phyloP scores from a whole-genome alignment of 805 yeast genomes.

The Starmerella apicola region DNA sequence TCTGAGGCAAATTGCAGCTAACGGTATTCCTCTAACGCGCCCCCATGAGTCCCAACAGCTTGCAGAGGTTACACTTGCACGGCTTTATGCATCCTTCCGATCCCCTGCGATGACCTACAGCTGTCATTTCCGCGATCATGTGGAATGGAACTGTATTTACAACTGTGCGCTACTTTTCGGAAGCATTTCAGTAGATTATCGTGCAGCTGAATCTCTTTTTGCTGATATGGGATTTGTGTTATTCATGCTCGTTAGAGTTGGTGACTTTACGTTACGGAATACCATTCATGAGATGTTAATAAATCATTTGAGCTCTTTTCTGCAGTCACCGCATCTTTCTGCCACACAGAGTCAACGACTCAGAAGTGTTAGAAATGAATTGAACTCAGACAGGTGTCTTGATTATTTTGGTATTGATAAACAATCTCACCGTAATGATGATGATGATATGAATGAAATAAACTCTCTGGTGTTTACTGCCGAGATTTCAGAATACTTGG shows the following conservation, averaged over 20 bases:
- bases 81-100: constrained; percentile 1
- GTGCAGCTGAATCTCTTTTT: constrained; percentile 6
- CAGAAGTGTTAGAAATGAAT: background rate
- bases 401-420: constrained; percentile 5
- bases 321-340: constrained; percentile 6
- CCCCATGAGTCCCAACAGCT: constrained; percentile 5
- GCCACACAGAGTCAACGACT: constrained; percentile 2
- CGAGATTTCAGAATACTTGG: constrained; percentile 4
- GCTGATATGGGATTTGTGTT: constrained; percentile 7
- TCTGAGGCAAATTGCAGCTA: constrained; percentile 6
- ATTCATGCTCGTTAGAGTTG: constrained; percentile 7
- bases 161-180: constrained; percentile 5
- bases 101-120: background rate
- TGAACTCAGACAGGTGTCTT: constrained; percentile 1
- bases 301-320: constrained; percentile 9
- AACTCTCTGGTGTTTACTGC: background rate
- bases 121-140: constrained; percentile 3
- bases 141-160: constrained; percentile 5
- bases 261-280: constrained; percentile 4
- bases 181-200: constrained; percentile 5
- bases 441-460: background rate
- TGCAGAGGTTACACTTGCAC: constrained; percentile 4
- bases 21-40: background rate
- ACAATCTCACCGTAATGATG: background rate
- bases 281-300: constrained; percentile 6